Base-by-base conservation (phyloP, 805 yeast genomes). In the Myxozyma sirexii region DNA sequence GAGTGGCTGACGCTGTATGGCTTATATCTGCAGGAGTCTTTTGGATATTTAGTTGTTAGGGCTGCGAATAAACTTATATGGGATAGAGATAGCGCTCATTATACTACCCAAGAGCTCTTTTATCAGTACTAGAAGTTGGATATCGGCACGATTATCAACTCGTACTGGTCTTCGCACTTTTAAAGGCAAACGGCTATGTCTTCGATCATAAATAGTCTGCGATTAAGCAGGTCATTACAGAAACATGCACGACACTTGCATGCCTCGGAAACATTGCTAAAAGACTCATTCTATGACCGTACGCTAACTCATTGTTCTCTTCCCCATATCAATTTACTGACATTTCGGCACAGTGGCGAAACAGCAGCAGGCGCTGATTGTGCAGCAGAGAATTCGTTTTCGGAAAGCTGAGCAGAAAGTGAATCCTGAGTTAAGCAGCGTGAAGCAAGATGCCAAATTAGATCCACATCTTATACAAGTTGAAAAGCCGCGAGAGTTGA, bases 341-440 rank as follows among this genome's bases (percentile, higher is more conserved):
- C 38, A n/a, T n/a, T n/a, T n/a, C n/a, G n/a, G n/a, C n/a, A 19
- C 29, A 52, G 56, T 52, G 56, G 56, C 56, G 24, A 52, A 52
- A 49, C 26, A 43, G 21, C 56, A 52, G 37, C 56, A 52, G 17
- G 31, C 35, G 13, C 35, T 43, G 2, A 52, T 52, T 19, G 48
- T 52, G 15, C 42, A 42, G 43, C 43, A 38, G 31, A 37, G 56
- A 23, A 35, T 52, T 19, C 27, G 31, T 12, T 48, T 49, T 19
- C 48, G 56, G 24, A 41, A 52, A 21, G 56, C 56, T 7, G 56
- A 42, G 35, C 49, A 35, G 43, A 42, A 42, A 31, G 15, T 43
- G 33, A 35, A 48, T 24, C 53, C 53, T 2, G 53, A 43, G 31
- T 47, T 41, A 5, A 52, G 45, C 42, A 52, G 56, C 49, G 43